Conservation (phyloP, 75 land plant genomes). For the Picea glauca region DNA sequence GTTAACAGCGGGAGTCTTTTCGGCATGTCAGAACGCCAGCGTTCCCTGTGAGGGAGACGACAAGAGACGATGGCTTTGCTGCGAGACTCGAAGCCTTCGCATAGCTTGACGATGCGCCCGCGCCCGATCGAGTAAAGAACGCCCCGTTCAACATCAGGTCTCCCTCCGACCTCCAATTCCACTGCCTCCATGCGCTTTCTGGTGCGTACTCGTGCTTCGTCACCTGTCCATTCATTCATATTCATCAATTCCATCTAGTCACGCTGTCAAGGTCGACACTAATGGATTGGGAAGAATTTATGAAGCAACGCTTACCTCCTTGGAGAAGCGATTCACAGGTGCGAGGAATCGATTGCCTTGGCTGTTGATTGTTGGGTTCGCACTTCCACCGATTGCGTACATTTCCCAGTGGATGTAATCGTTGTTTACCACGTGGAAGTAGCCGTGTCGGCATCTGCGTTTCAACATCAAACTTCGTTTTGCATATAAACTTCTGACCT, state of each 20-base stretch:
- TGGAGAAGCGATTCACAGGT: slow-evolving; percentile 45
- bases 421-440: slow-evolving; percentile 91
- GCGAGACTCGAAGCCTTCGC: too few relatives aligned
- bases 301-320: slow-evolving; percentile 44
- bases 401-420: slow-evolving; percentile 92
- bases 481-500: background rate
- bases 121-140: too few relatives aligned
- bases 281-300: too few relatives aligned
- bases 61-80: too few relatives aligned
- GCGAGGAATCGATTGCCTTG: slow-evolving; percentile 86
- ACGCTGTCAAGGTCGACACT: background rate
- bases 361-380: slow-evolving; percentile 83
- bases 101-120: too few relatives aligned
- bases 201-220: background rate
- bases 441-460: slow-evolving; percentile 82
- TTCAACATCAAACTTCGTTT: background rate
- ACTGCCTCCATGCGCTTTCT: too few relatives aligned
- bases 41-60: too few relatives aligned
- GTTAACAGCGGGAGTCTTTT: too few relatives aligned
- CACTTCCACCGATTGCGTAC: slow-evolving; percentile 96
- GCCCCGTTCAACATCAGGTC: too few relatives aligned
- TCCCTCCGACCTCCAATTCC: too few relatives aligned
- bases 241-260: background rate
- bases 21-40: too few relatives aligned
- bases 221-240: slow-evolving; percentile 22